Percentiles rank a stretch among this genome's conserved stretches.
Evolutionary conservation across 1,284 basidiomycete species (phyloP).

Genomic region (Ganoderma meredithae): DNA sequence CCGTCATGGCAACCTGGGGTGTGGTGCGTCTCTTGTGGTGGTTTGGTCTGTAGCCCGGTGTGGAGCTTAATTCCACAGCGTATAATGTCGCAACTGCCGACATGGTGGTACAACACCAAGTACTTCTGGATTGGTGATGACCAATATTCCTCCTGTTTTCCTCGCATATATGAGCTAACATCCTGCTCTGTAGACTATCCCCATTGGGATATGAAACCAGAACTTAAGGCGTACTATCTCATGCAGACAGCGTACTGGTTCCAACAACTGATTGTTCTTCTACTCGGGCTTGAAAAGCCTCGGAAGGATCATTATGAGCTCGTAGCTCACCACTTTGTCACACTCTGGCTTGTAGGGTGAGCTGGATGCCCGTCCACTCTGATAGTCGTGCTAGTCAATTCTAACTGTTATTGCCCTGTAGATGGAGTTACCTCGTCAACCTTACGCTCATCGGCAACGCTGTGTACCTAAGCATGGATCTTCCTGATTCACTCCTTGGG

Average conservation of each 20-base stretch:
- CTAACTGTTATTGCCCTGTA: constrained; percentile 37
- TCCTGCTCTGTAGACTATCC: constrained; percentile 70
- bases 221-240: constrained; percentile 93
- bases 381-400: constrained; percentile 3
- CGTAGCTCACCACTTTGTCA: constrained; percentile 90
- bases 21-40: constrained; percentile 64
- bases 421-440: constrained; percentile 90
- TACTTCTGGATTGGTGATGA: constrained; percentile 80
- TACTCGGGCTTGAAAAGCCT: constrained; percentile 90
- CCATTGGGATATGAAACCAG: constrained; percentile 86
- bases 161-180: neutral
- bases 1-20: constrained; percentile 76
- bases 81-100: constrained; percentile 89
- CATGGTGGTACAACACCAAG: constrained; percentile 89
- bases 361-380: constrained; percentile 33
- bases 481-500: constrained; percentile 90
- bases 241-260: constrained; percentile 92
- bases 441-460: constrained; percentile 92
- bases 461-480: constrained; percentile 96
- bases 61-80: constrained; percentile 51
- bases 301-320: constrained; percentile 92
- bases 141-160: neutral
- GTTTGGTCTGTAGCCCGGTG: neutral
- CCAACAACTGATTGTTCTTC: constrained; percentile 91
- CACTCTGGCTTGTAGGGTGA: constrained; percentile 92